Base-by-base conservation (phyloP, 306 rosid genomes). In the Prunus mume region DNA sequence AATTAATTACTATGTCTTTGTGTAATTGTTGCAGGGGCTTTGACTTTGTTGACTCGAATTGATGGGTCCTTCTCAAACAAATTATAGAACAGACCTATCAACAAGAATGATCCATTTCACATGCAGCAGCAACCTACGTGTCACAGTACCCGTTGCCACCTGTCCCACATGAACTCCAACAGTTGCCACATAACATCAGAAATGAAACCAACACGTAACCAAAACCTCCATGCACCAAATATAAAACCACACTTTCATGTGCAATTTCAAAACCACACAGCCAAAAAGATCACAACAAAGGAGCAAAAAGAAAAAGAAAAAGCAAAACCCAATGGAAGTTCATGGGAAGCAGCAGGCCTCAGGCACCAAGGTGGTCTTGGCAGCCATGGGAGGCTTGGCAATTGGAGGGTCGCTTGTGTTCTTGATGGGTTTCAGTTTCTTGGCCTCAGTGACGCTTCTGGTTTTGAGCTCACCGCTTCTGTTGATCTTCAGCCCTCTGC, bases 341-440 rank as follows among this genome's bases (percentile, higher is more conserved):
- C 55, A 62, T 24, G 8, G 10, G 62, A 9, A 10, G 65, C 52
- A 56, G 17, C 76, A 58, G 25, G 54, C 45, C 5, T 43, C 76
- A 24, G 76, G 68, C 45, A 57, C 76, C 54, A 25, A 14, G n/a
- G 45, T 17, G 68, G 0, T 10, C 2, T 20, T 58, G 54, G 76
- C 76, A 17, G 63, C 76, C 38, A 7, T 73, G 28, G 64, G 22
- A 2, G 80, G 73, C 5, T 8, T 73, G 11, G 75, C 75, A 56
- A 75, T 79, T 52, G 78, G 79, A 72, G 79, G 69, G 20, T 66
- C 79, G 2, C 79, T 80, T 58, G 13, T 83, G 51, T 72, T 63
- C 17, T 72, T 72, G 82, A 76, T 76, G 79, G 79, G 79, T 45
- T 73, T 80, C n/a, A 71, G 74, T 65, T 50, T 83, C 46, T 22